Conservation (phyloP, 306 rosid genomes). For the Urtica urens region DNA sequence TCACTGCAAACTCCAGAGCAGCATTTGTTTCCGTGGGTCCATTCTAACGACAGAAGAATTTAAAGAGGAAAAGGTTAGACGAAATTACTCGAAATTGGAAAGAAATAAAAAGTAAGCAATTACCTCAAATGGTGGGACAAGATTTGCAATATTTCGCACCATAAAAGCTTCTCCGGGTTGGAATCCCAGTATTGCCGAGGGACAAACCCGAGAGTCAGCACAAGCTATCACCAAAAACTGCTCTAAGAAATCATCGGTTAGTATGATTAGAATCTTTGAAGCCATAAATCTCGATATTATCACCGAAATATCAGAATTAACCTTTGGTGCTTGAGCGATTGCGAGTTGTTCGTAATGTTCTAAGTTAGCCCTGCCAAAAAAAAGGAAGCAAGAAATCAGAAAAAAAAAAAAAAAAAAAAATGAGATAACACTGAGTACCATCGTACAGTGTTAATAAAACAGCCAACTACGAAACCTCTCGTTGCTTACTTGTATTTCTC, state of each 20-base stretch:
- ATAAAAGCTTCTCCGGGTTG: constrained; percentile 92
- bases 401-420: too few species aligned
- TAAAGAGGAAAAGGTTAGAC: constrained; percentile 7
- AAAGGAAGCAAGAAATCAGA: too few species aligned
- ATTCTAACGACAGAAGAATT: constrained; percentile 35
- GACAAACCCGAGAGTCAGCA: constrained; percentile 98
- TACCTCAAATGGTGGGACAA: constrained; percentile 87
- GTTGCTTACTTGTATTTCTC: constrained; percentile 52
- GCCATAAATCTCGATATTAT: background rate
- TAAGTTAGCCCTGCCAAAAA: constrained; percentile 38
- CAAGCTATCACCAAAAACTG: constrained; percentile 97
- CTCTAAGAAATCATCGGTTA: constrained; percentile 41
- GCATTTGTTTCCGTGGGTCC: constrained; percentile 96
- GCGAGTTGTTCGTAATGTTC: constrained; percentile 71
- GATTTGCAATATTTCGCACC: constrained; percentile 81
- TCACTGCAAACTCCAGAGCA: constrained; percentile 82
- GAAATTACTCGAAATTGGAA: background rate
- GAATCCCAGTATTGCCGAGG: constrained; percentile 73
- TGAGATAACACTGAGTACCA: constrained; percentile 4
- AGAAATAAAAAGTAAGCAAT: background rate
- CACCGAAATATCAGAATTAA: constrained; percentile 8
- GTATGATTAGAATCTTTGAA: constrained; percentile 5
- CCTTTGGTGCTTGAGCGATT: constrained; percentile 77
- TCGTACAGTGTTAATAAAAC: background rate
- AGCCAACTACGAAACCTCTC: constrained; percentile 6